A percentile compares a stretch with the other conserved stretches of the same genome.
Conservation (phyloP, 2,329 filamentous ascomycete genomes). For the Aspergillus brunneoviolaceus region DNA sequence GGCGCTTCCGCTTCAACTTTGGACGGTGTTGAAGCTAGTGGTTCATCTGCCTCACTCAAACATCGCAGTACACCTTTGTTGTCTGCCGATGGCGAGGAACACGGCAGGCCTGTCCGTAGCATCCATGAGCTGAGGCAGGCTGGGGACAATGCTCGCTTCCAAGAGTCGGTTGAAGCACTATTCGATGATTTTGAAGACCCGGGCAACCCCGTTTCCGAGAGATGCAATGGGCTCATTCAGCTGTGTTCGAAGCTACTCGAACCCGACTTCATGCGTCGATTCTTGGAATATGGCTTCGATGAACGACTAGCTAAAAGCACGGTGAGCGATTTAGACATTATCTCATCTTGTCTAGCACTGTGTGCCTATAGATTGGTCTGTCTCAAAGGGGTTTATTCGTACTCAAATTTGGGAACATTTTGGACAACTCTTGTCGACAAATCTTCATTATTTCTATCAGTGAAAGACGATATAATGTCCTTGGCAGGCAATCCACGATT, state of each 20-base stretch:
- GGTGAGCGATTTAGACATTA: slow-evolving; percentile 56
- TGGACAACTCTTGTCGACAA: slow-evolving; percentile 35
- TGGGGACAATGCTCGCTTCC: slow-evolving; percentile 58
- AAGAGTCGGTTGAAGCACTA: slow-evolving; percentile 55
- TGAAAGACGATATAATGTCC: slow-evolving; percentile 29
- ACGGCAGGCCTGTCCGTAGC: slow-evolving; percentile 50
- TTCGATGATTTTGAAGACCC: slow-evolving; percentile 59
- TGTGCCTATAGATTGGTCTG: slow-evolving; percentile 36
- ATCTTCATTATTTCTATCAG: slow-evolving; percentile 26
- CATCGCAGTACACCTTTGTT: slow-evolving; percentile 20
- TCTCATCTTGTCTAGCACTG: slow-evolving; percentile 32
- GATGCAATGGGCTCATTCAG: slow-evolving; percentile 56
- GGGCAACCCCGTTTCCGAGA: slow-evolving; percentile 45
- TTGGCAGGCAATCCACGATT: slow-evolving; percentile 22
- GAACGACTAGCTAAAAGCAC: slow-evolving; percentile 65
- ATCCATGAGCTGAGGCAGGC: slow-evolving; percentile 63
- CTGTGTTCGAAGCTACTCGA: slow-evolving; percentile 54
- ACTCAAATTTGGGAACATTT: slow-evolving; percentile 28
- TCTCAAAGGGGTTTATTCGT: slow-evolving; percentile 27
- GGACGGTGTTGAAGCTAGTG: slow-evolving; percentile 4
- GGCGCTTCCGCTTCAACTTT: slow-evolving; percentile 1
- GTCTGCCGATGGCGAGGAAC: slow-evolving; percentile 49
- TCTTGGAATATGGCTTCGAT: slow-evolving; percentile 72
- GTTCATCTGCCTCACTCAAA: slow-evolving; percentile 7
- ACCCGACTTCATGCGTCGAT: slow-evolving; percentile 45